A percentile compares a stretch with the other conserved stretches of the same genome.
phyloP scores from a whole-genome alignment of 2,329 filamentous ascomycete genomes.

The Scedosporium minutisporum region DNA sequence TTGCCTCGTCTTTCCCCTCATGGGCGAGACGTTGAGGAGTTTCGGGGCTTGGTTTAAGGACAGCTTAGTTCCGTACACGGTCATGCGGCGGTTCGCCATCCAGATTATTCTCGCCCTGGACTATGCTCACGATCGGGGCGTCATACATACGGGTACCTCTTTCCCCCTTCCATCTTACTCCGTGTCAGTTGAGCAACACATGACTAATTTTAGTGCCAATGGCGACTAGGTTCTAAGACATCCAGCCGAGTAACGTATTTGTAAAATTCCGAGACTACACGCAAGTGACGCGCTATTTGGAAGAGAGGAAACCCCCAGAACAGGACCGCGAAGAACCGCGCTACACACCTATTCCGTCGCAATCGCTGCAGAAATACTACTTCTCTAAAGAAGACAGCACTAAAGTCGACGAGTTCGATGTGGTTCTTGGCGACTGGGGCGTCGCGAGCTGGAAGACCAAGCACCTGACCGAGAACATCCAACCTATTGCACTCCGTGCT shows the following conservation, averaged over 20 bases:
- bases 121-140: slow-evolving; percentile 12
- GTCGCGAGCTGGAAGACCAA: slow-evolving; percentile 13
- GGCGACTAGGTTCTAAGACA: slow-evolving; percentile 10
- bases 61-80: slow-evolving; percentile 8
- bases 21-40: slow-evolving; percentile 29
- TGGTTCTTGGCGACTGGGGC: slow-evolving; percentile 13
- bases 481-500: slow-evolving; percentile 14
- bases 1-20: slow-evolving; percentile 25
- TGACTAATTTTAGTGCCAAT: not conserved
- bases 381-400: slow-evolving; percentile 7
- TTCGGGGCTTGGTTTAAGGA: slow-evolving; percentile 17
- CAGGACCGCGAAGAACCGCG: slow-evolving; percentile 7
- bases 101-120: slow-evolving; percentile 13
- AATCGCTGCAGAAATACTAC: slow-evolving; percentile 9
- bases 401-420: slow-evolving; percentile 8
- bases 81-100: slow-evolving; percentile 12
- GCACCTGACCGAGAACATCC: slow-evolving; percentile 14
- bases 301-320: slow-evolving; percentile 5
- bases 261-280: slow-evolving; percentile 12
- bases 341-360: slow-evolving; percentile 9
- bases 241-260: slow-evolving; percentile 16
- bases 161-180: not conserved
- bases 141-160: slow-evolving; percentile 15
- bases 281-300: slow-evolving; percentile 11
- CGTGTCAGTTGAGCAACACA: not conserved